Conservation (phyloP, 768 basidiomycete species). For the Calocybe indica region DNA sequence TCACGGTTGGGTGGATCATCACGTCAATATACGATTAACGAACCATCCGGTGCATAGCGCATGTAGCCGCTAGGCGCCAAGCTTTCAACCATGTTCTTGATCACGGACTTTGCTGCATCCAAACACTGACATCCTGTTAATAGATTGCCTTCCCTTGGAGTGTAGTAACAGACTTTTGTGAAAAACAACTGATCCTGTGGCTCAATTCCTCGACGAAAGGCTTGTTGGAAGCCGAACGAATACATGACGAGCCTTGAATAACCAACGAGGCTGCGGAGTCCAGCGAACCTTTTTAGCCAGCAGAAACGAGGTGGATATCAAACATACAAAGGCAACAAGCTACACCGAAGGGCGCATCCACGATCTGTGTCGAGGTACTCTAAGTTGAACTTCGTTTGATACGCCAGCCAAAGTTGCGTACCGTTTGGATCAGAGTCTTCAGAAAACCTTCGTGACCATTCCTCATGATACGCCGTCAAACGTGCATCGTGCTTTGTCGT, state of each 20-base stretch:
- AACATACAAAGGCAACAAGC: conserved; percentile 68
- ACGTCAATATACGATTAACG: no score
- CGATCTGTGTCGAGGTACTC: conserved; percentile 35
- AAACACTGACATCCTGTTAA: conserved; percentile 42
- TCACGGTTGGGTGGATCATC: no score
- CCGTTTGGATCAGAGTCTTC: conserved; percentile 56
- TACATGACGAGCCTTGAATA: conserved; percentile 83
- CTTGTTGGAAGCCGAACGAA: conserved; percentile 83
- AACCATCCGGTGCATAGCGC: conserved; percentile 75
- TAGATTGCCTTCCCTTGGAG: conserved; percentile 3
- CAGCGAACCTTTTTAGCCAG: conserved; percentile 6
- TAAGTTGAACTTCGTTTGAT: not conserved
- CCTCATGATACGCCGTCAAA: conserved; percentile 54
- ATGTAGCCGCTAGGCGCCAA: conserved; percentile 70
- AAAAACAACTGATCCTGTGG: conserved; percentile 61
- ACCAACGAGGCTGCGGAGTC: conserved; percentile 49
- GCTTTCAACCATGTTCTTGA: conserved; percentile 57
- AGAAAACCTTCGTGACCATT: conserved; percentile 57
- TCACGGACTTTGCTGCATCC: conserved; percentile 61
- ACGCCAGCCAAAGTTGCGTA: conserved; percentile 15
- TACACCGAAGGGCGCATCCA: conserved; percentile 54
- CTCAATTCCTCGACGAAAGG: conserved; percentile 65
- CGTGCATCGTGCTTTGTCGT: conserved; percentile 56
- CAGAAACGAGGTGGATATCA: not conserved
- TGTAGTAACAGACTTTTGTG: conserved; percentile 41